These are phyloP conservation scores for Ascochyta koolunga DNA, from an alignment of 2,329 filamentous ascomycete species.

Conservation along the genomic window DNA sequence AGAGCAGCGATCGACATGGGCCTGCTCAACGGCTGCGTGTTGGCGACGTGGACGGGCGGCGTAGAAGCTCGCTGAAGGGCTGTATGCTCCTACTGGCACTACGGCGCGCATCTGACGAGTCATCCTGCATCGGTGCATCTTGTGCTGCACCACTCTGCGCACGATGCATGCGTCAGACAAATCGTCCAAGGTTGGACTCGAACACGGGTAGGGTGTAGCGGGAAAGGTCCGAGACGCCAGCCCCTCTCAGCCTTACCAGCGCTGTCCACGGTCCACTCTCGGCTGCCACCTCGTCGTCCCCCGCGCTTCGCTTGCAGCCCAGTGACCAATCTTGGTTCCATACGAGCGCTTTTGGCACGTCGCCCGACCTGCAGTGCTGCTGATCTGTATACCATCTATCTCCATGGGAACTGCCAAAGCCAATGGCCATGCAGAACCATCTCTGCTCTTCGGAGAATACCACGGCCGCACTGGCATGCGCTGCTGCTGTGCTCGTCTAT, in stretches of 20 bases:
- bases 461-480: conserved; percentile 3
- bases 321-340: conserved; percentile 5
- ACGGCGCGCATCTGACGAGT: conserved; percentile 17
- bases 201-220: conserved; percentile 19
- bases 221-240: conserved; percentile 15
- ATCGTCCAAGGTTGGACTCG: conserved; percentile 18
- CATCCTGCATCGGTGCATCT: conserved; percentile 23
- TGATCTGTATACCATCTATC: conserved; percentile 9
- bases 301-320: conserved; percentile 20
- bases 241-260: conserved; percentile 30
- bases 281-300: conserved; percentile 15
- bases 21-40: conserved; percentile 23
- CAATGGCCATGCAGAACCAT: background rate
- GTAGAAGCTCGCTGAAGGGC: conserved; percentile 3
- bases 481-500: conserved; percentile 10
- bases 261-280: background rate
- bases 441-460: conserved; percentile 13
- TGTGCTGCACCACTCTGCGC: conserved; percentile 23
- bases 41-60: conserved; percentile 6
- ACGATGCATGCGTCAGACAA: conserved; percentile 23
- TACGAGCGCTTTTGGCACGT: background rate
- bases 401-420: background rate
- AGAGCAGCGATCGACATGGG: conserved; percentile 23
- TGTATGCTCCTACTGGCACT: no score
- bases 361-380: background rate